Percentiles rank a stretch among this genome's conserved stretches.
Evolutionary conservation across 805 yeast genomes (phyloP).

Genomic region (Myxozyma nipponensis): DNA sequence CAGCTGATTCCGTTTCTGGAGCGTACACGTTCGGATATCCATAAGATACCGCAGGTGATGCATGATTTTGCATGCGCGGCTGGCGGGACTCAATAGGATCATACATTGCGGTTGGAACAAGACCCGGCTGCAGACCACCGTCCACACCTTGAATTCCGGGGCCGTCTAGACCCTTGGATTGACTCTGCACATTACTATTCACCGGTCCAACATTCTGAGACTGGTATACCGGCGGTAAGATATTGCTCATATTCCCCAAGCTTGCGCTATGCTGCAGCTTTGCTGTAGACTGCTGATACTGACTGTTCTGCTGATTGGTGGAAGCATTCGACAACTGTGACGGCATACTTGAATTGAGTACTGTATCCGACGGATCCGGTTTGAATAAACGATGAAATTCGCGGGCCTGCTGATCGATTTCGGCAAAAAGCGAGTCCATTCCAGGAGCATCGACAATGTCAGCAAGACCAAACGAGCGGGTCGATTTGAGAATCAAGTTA

Average conservation of each 20-base stretch:
- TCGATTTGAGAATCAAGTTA: constrained; percentile 9
- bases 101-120: background rate
- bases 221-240: constrained; percentile 13
- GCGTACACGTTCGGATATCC: constrained; percentile 1
- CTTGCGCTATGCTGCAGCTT: constrained; percentile 2
- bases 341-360: background rate
- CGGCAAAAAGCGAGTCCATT: constrained; percentile 1
- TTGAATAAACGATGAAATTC: constrained; percentile 1
- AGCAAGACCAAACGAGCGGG: constrained; percentile 13
- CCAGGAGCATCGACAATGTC: constrained; percentile 16
- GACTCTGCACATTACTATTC: background rate
- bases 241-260: too few relatives aligned
- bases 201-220: constrained; percentile 8
- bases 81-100: background rate
- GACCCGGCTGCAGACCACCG: background rate
- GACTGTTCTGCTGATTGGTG: background rate
- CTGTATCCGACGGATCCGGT: constrained; percentile 1
- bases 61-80: background rate
- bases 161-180: background rate
- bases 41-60: background rate
- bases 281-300: background rate
- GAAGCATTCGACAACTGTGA: background rate
- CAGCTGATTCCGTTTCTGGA: constrained; percentile 13
- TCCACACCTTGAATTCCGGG: background rate
- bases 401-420: background rate